Percentiles rank a stretch among this genome's conserved stretches.
Evolutionary conservation across 2,329 filamentous ascomycete genomes (phyloP).

Genomic region (Fusarium albosuccineum): DNA sequence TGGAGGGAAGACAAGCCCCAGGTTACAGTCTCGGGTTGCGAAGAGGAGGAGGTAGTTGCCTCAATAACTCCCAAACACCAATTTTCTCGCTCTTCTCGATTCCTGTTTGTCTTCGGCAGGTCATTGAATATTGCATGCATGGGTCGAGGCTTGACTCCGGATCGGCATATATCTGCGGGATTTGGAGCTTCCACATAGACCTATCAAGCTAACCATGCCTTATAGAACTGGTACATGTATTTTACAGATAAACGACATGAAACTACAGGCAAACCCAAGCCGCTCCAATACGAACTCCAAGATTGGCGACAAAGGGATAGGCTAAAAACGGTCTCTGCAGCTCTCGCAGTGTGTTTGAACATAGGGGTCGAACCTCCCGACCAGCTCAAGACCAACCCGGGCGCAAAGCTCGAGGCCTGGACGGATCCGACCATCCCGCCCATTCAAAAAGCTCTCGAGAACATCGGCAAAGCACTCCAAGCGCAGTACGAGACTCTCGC

Average conservation of each 20-base stretch:
- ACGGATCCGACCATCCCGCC: constrained; percentile 88
- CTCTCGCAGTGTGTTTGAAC: constrained; percentile 93
- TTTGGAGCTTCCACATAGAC: not conserved
- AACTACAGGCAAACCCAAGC: constrained; percentile 88
- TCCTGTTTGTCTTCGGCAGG: not conserved
- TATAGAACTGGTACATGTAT: constrained; percentile 98
- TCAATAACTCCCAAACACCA: not conserved
- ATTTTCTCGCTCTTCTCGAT: not conserved
- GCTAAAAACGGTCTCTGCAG: constrained; percentile 95
- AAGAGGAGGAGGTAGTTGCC: constrained; percentile 1
- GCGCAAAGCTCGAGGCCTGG: constrained; percentile 96
- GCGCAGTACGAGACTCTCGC: constrained; percentile 96
- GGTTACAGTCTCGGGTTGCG: constrained; percentile 8
- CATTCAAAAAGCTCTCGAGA: constrained; percentile 87
- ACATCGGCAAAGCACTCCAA: constrained; percentile 96
- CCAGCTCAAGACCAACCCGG: constrained; percentile 94
- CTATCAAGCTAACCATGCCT: constrained; percentile 26
- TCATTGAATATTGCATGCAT: not conserved
- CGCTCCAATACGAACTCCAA: constrained; percentile 75
- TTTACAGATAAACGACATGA: constrained; percentile 98
- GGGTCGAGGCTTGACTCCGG: no score
- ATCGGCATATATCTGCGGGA: not conserved
- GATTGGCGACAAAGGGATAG: constrained; percentile 99
- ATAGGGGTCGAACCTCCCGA: constrained; percentile 98
- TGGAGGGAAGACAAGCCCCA: constrained; percentile 10